Evolutionary conservation across 2,329 filamentous ascomycete genomes (phyloP).

Genomic region (Talaromyces sp.): DNA sequence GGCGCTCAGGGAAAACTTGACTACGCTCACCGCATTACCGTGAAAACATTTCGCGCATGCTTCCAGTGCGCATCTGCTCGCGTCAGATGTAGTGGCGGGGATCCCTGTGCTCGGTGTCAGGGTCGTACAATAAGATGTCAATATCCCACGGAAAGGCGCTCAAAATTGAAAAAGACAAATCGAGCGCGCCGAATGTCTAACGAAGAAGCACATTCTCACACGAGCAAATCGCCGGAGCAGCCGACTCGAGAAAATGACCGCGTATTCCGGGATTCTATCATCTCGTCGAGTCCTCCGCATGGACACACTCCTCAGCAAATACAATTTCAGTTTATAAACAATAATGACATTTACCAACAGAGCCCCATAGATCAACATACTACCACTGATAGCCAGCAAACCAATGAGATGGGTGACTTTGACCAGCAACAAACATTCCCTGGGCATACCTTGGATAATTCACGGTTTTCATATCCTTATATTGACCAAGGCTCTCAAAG

Average conservation of each 20-base stretch:
- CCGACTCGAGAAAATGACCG: neutral
- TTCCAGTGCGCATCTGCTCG: slow-evolving; percentile 36
- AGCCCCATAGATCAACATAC: neutral
- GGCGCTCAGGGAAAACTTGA: slow-evolving; percentile 25
- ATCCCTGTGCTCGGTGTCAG: slow-evolving; percentile 34
- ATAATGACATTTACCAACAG: neutral
- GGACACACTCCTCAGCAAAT: slow-evolving; percentile 19
- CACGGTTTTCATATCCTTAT: slow-evolving; percentile 11
- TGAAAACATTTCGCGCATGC: slow-evolving; percentile 39
- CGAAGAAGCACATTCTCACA: neutral
- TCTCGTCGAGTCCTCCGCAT: slow-evolving; percentile 6
- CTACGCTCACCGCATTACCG: slow-evolving; percentile 36
- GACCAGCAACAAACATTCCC: neutral
- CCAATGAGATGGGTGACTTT: neutral
- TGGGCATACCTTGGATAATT: slow-evolving; percentile 8
- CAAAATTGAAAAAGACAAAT: slow-evolving; percentile 25
- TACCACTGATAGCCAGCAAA: neutral
- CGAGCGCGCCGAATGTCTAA: slow-evolving; percentile 3
- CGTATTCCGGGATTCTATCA: neutral
- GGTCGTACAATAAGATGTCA: slow-evolving; percentile 33
- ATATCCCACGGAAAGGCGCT: slow-evolving; percentile 36
- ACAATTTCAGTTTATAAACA: slow-evolving; percentile 18
- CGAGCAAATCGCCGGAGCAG: neutral
- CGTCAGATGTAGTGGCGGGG: slow-evolving; percentile 36
- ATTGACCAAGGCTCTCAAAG: slow-evolving; percentile 8